Base-by-base conservation (phyloP, 306 rosid species). In the Ammopiptanthus mongolicus region DNA sequence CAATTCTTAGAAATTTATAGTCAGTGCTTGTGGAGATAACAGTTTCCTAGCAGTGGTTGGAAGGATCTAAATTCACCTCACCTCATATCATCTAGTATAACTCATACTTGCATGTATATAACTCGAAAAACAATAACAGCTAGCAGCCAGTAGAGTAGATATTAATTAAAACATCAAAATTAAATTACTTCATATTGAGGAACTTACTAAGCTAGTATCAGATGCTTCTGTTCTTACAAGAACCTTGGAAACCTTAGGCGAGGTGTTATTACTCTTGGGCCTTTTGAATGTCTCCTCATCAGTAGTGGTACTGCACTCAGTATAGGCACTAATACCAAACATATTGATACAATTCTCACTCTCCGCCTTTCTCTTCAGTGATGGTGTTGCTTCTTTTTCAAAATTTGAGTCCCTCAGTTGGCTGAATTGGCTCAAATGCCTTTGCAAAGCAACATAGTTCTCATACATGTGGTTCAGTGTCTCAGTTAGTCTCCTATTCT, bases 171-270 rank as follows among this genome's bases (percentile, higher is more conserved):
- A 41, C 44, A 59, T 31, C 21, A 50, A 69, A 46, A 17, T 17
- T 11, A 59, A 34, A 70, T 70, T 19, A 17, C 34, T 56, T 3
- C 0, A 23, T 12, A 25, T 4, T 11, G 21, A 41, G 29, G 76
- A 52, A 82, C 89, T 84, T 86, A 91, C 97, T 50, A 90, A 75
- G 91, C 89, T 62, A 6, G 82, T 77, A 48, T 95, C 84, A 5
- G 90, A 88, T 76, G 89, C 77, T 33, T 91, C 91, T 0, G 80
- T 86, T 3, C 80, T 85, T 3, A 90, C 91, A 60, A 81, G 68
- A 83, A 86, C 82, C 46, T 83, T 95, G 14, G 87, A 80, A 73
- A 90, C 52, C 81, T 82, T 91, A 1, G 89, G 17, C 19, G 82
- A 77, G 8, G 59, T 51, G 50, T 59, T 55, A 14, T 81, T 75